Percentiles rank a stretch among this genome's conserved stretches.
Evolutionary conservation across 768 basidiomycete genomes (phyloP).

Genomic region (Phanerodontia chrysosporium): DNA sequence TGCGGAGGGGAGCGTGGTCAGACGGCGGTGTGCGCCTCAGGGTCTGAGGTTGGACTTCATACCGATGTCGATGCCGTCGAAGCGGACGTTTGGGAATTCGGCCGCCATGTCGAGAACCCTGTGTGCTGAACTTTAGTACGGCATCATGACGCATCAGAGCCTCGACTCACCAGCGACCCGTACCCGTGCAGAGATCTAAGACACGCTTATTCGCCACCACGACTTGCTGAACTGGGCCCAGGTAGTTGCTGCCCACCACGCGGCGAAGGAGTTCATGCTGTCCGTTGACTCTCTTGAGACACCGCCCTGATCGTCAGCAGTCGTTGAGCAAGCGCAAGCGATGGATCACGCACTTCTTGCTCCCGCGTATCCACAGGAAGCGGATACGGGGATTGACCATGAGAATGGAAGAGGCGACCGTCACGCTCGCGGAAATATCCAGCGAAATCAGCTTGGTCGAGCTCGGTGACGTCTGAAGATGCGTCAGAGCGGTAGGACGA

Average conservation of each 20-base stretch:
- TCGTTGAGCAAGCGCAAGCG: background rate
- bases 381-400: slow-evolving; percentile 59
- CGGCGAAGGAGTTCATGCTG: slow-evolving; percentile 46
- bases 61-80: slow-evolving; percentile 79
- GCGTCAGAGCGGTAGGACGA: slow-evolving; percentile 32
- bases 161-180: slow-evolving; percentile 61
- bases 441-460: slow-evolving; percentile 53
- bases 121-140: slow-evolving; percentile 12
- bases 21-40: background rate
- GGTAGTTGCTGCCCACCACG: slow-evolving; percentile 52
- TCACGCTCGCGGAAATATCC: slow-evolving; percentile 53
- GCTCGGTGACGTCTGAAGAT: slow-evolving; percentile 41
- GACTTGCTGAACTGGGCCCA: slow-evolving; percentile 55
- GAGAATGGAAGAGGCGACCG: slow-evolving; percentile 67
- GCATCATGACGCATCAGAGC: slow-evolving; percentile 12
- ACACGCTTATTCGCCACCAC: slow-evolving; percentile 47
- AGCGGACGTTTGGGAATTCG: slow-evolving; percentile 58
- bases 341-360: slow-evolving; percentile 47
- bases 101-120: slow-evolving; percentile 77
- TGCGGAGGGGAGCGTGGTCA: slow-evolving; percentile 22
- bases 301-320: background rate
- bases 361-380: slow-evolving; percentile 71
- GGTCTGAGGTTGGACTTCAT: slow-evolving; percentile 22
- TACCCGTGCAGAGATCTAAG: slow-evolving; percentile 76
- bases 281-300: slow-evolving; percentile 46